Evolutionary conservation across 2,329 filamentous ascomycete species (phyloP), one percentile per base, ranked within the genome.

Genomic region (Ceratocystis variospora): DNA sequence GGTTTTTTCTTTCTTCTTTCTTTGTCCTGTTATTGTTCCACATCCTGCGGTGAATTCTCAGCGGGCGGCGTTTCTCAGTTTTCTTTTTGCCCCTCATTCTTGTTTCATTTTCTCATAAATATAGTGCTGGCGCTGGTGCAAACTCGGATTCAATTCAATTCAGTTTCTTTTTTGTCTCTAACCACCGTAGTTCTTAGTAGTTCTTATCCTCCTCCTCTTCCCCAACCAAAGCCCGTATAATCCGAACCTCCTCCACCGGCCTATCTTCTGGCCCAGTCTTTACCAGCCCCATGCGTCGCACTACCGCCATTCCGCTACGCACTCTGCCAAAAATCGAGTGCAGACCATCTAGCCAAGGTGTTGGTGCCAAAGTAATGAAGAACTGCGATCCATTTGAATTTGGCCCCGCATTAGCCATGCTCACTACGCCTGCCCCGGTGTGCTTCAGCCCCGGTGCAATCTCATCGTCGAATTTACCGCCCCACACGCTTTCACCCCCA

Each of bases 271-370:
- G 77, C 28, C 85, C 89, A 0, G 91, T 96, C 78, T 88, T 90
- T 62, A 96, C 90, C 67, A 94, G 74, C 0, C 92, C 94, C 84
- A 99, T 89, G 70, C 90, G 82, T 79, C 90, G 87, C 33, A 97
- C 86, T n/a, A 93, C 81, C 66, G 82, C 80, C 82, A 97, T 84
- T 0, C 94, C 94, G 65, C 77, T 83, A 78, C 88, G 92, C 48
- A 99, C 91, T 65, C 93, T 80, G 0, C 94, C 94, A 74, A 99
- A 99, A 70, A 99, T 95, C 10, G 92, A 96, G 75, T 99, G 93
- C 76, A 96, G 96, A 25, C 92, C 91, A 76, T 99, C 94, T 68
- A 99, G 77, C 93, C 93, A 97, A 0, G 94, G 94, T 17, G 94
- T 93, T 3, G 93, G 93, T 6, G 91, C 93, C 44, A 97, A 80